Evolutionary conservation across 768 basidiomycete genomes (phyloP).

Genomic region (Chlorophyllum brunneum): DNA sequence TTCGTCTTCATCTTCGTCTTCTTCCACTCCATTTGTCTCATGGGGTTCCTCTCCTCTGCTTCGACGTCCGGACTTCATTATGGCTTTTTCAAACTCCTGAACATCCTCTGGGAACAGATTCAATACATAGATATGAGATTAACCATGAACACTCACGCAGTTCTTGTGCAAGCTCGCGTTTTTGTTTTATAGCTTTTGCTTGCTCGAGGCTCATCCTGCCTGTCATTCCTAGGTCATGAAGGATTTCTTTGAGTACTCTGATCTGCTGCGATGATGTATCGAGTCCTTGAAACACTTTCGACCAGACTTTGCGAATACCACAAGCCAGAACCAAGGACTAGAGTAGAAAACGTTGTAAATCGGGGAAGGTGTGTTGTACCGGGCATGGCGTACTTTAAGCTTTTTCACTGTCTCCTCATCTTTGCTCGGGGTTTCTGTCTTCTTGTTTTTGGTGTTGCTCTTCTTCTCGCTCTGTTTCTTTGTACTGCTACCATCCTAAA

Average conservation of each 20-base stretch:
- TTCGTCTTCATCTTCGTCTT: conserved; percentile 21
- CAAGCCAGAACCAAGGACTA: conserved; percentile 71
- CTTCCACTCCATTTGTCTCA: conserved; percentile 18
- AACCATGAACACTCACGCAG: conserved; percentile 32
- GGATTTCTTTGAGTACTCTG: conserved; percentile 55
- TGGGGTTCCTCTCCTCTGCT: conserved; percentile 23
- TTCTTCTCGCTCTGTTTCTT: conserved; percentile 22
- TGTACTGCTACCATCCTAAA: conserved; percentile 11
- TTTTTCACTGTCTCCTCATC: conserved; percentile 74
- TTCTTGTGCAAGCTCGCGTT: conserved; percentile 74
- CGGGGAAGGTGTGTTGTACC: not conserved
- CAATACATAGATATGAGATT: not conserved
- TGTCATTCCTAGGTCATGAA: conserved; percentile 75
- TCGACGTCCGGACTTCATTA: conserved; percentile 29
- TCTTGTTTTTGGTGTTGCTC: conserved; percentile 26
- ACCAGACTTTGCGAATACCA: conserved; percentile 76
- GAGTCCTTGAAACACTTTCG: conserved; percentile 62
- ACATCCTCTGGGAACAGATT: conserved; percentile 59
- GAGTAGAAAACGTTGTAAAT: not conserved
- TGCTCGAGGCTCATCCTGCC: conserved; percentile 77
- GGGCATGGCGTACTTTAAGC: conserved; percentile 52
- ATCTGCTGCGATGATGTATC: conserved; percentile 61
- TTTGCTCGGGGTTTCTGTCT: conserved; percentile 35
- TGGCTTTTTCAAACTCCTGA: conserved; percentile 57
- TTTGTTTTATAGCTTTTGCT: conserved; percentile 69